Evolutionary conservation across 345 rosid species (phyloP), one percentile per base, ranked within the genome.

Genomic region (Lagerstroemia speciosa): DNA sequence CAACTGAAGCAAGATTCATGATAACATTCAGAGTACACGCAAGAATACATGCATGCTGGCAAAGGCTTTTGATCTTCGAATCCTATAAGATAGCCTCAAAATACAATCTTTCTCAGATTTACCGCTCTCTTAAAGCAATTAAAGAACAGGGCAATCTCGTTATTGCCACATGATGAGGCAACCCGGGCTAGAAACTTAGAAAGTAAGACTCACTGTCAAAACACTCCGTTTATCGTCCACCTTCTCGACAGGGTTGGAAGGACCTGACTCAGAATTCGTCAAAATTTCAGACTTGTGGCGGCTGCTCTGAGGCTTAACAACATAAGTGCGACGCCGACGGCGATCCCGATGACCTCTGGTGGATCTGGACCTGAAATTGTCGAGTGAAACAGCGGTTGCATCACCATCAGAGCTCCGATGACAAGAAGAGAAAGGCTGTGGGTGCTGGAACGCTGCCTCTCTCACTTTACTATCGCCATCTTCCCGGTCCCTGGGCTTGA

Each of bases 1-100:
- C 77, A 93, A 73, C 98, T 93, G 80, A 76, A 77, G 64, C 58
- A 72, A 48, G 60, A 41, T 60, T 9, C 72, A 31, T 32, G 62
- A 66, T 32, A 50, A 72, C 43, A 71, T 20, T n/a, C n/a, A n/a
- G 22, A 50, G 46, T 2, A 17, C 27, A 8, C 9, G 61, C 40
- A 68, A 15, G 32, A 10, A 33, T 46, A 27, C 32, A 38, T 19
- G 62, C 52, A 19, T n/a, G 58, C 5, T 19, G 55, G 20, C 55
- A 19, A 2, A n/a, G n/a, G n/a, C n/a, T n/a, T n/a, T 3, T 38
- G 33, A 68, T 43, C 24, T 40, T 6, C 37, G 30, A 31, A 24
- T n/a, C 33, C 63, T 33, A 32, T 26, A 17, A 31, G 9, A 53
- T 24, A 43, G 30, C 64, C 22, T 26, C 33, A 46, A 41, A 45